Conservation (phyloP, 176 grass and related monocot genomes). For the Avena eriantha region DNA sequence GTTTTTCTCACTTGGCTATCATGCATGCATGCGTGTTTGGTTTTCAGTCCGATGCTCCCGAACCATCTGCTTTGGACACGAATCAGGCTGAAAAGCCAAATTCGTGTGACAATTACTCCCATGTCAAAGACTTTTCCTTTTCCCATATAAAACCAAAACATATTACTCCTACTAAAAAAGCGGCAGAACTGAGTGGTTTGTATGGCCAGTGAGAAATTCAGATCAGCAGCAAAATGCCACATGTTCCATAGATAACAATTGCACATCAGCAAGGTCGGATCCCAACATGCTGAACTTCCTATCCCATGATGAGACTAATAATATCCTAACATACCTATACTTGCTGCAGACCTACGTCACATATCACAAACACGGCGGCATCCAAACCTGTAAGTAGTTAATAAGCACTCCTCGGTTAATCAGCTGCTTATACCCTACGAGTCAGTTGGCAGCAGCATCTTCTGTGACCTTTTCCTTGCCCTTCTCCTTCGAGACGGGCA, state of each 20-base stretch:
- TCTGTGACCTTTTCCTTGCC: slow-evolving; percentile 6
- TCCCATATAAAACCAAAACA: no score
- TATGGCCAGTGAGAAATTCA: neutral
- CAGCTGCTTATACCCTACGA: neutral
- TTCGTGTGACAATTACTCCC: neutral
- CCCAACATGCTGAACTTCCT: neutral
- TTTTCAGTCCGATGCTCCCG: neutral
- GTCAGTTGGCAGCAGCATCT: neutral
- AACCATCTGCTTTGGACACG: neutral
- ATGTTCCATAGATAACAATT: neutral
- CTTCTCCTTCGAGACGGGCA: slow-evolving; percentile 32
- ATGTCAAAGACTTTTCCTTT: neutral
- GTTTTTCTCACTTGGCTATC: neutral
- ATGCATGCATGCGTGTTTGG: neutral
- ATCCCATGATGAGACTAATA: neutral
- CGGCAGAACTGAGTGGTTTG: neutral
- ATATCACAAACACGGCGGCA: neutral
- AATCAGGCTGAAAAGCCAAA: neutral
- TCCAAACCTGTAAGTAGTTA: neutral
- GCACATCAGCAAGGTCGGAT: neutral
- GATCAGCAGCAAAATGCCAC: neutral
- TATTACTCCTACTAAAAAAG: neutral
- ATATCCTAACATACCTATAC: neutral
- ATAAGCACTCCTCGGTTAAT: neutral
- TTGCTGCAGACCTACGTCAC: slow-evolving; percentile 22